Base-by-base conservation (phyloP, 1,139 yeast species). In the Pichia sp. region DNA sequence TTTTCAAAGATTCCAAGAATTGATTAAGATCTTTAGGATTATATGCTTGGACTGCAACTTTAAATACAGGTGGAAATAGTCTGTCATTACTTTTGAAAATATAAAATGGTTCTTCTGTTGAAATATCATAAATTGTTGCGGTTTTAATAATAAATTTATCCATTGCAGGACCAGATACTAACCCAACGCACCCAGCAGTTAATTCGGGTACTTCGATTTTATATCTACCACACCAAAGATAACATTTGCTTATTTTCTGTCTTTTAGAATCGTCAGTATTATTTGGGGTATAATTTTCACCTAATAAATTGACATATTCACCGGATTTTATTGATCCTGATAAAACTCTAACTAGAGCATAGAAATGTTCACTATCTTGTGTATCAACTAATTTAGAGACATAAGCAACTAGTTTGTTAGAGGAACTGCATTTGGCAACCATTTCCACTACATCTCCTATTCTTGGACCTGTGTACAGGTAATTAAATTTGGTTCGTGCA, bases 31-130 rank as follows among this genome's bases (percentile, higher is more conserved):
- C 95, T 0, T 87, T 75, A 0, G 96, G 96, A 34, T 76, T 73
- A 22, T 76, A 72, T 0, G 97, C 95, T 57, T 89, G 95, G 18
- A 92, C 76, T 0, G 95, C 89, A 5, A 90, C 78, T 59, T 88
- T 88, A 59, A 86, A 79, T 1, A 86, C 82, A 0, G 95, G 79
- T 43, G 72, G 71, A 6, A 70, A 67, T 9, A 79, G 62, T 51
- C 71, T 74, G 40, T 74, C 71, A 9, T 73, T 60, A 0, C 76
- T 72, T 41, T 65, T 67, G 58, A 77, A 73, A 25, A 66, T 63
- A 30, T 60, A 58, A n/a, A 65, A 45, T 3, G 37, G 12, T n/a
- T 15, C 60, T 62, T 22, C 56, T 42, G 48, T 44, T 8, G 30
- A 50, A 34, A 54, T 50, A 22, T 64, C 68, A 52, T 68, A 69